phyloP scores from a whole-genome alignment of 2,329 filamentous ascomycete genomes.

The Neonectria neomacrospora region DNA sequence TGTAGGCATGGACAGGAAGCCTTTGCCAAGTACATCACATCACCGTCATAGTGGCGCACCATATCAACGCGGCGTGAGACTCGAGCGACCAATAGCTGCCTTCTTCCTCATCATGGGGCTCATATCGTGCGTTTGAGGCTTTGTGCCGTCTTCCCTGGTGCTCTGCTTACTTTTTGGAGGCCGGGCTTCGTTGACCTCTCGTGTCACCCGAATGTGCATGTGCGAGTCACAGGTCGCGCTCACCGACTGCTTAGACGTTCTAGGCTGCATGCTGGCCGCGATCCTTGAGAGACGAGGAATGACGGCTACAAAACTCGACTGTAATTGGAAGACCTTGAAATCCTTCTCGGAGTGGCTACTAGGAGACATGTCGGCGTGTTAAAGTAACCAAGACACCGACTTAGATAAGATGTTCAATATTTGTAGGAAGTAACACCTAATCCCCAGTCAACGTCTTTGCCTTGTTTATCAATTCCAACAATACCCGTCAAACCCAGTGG shows the following conservation, averaged over 20 bases:
- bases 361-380: not conserved
- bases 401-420: not conserved
- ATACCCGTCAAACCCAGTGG: not conserved
- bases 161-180: not conserved
- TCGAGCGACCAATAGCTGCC: not conserved
- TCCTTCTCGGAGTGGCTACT: not conserved
- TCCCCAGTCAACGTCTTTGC: not conserved
- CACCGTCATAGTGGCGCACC: not conserved
- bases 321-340: not conserved
- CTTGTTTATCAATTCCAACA: not conserved
- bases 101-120: not conserved
- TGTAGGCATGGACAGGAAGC: not conserved
- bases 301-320: not conserved
- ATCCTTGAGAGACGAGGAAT: not conserved
- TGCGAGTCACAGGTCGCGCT: not conserved
- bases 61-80: not conserved
- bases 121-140: not conserved
- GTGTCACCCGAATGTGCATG: not conserved
- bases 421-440: not conserved
- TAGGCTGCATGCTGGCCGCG: conserved; percentile 2
- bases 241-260: not conserved
- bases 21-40: not conserved
- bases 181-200: not conserved
- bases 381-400: not conserved
- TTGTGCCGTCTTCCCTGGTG: not conserved